Base-by-base conservation (phyloP, 148 eudicot species). In the Amaranthus cruentus region DNA sequence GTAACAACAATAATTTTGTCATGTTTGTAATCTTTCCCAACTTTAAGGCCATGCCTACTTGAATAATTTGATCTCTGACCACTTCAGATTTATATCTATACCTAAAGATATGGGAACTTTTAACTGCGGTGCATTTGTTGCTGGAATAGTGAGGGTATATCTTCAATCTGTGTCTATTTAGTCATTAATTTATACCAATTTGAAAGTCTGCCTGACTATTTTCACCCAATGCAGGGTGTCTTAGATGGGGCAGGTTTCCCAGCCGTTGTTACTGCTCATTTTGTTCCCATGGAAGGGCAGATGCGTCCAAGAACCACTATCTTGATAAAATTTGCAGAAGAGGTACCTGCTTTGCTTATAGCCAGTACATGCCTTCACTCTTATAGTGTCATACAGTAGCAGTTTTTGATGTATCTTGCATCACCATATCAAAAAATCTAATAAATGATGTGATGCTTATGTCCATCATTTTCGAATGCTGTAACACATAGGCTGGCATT, bases 81-180 rank as follows among this genome's bases (percentile, higher is more conserved):
- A 42, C 66, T 79, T 62, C 81, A 96, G 99, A 77, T 96, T 92
- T 77, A 96, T 96, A 70, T 96, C 99, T 49, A 84, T 90, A 83
- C 99, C 99, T 11, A 96, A 96, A 80, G 99, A 96, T 82, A 96
- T 92, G 99, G 99, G 99, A 43, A 86, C 99, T 48, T 96, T 96
- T 72, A 96, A 96, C 79, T 96, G 97, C 68, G 99, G 99, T 49
- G 99, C 99, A 47, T 96, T 96, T 87, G 99, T 96, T 75, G 99
- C 99, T 73, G 99, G 99, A 85, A 90, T 96, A 72, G 99, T 96
- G 66, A 87, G 95, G 92, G 99, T 96, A 79, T 52, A 86, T 81
- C 48, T 60, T 69, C 6, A 28, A 28, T 28, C 47, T 14, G 73
- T 15, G 55, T 65, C 48, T 51, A 57, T 49, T 12, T 46, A 4